Evolutionary conservation across 176 grass and related monocot species (phyloP), one percentile per base, ranked within the genome.

Genomic region (Lolium multiflorum): DNA sequence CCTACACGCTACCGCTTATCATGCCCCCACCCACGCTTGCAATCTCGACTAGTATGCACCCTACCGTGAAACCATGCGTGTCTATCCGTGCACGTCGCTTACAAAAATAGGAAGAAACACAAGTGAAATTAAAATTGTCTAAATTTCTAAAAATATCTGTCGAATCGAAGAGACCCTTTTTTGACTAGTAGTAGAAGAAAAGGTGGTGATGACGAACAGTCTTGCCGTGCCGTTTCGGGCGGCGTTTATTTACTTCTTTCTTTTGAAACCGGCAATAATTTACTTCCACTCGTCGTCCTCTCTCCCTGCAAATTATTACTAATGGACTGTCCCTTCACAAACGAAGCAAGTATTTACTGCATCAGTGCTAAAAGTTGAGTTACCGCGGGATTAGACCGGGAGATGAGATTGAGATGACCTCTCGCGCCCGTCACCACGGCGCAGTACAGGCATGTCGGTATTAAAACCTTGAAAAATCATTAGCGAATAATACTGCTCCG

Each of bases 381-480:
- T 81, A 82, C 80, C 49, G 44, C 69, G 39, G 20, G 41, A 1
- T 65, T 65, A 15, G 0, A 65, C 11, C 8, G 44, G 44, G 44
- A 46, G 44, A 46, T 46, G 1, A 28, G 28, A n/a, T n/a, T 28
- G 1, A 8, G 41, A 43, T 43, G 41, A 43, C 41, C 41, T 43
- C 41, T 8, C 41, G 41, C 41, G 41, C 4, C 41, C 41, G 41
- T 35, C 41, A 47, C 46, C 46, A 47, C 8, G 1, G 9, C 46
- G 8, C 4, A 68, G 83, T 76, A 81, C 83, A 77, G 85, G 84
- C 90, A 85, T 97, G 90, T 91, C 92, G 81, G 95, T 94, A 94
- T 66, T 91, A 92, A 91, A 89, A 72, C 26, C 4, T n/a, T 37
- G 54, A 78, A 79, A 88, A 71, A 82, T 44, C 82, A 62, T 63